Conservation (phyloP, 208 protist species). For the Wallacemonas collosoma region DNA sequence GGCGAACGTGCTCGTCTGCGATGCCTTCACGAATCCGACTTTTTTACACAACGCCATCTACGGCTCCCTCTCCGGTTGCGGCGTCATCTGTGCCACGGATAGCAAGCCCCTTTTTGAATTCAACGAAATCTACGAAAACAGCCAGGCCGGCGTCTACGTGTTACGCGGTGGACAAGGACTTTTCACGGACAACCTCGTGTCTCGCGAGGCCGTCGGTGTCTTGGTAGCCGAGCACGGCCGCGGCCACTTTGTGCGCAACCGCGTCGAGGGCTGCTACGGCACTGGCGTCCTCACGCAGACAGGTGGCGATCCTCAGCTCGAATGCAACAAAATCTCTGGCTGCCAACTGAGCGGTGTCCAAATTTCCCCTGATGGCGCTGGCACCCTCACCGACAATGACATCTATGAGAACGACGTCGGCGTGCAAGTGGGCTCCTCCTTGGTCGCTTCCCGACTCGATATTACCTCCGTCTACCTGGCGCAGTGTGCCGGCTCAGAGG, state of each 20-base stretch:
- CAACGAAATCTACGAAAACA: constrained; percentile 78
- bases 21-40: constrained; percentile 51
- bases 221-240: constrained; percentile 65
- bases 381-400: constrained; percentile 56
- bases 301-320: constrained; percentile 55
- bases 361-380: constrained; percentile 50
- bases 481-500: neutral
- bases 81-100: constrained; percentile 53
- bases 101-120: constrained; percentile 43
- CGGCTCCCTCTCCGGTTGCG: constrained; percentile 51
- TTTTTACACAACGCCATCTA: constrained; percentile 60
- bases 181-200: constrained; percentile 53
- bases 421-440: constrained; percentile 68
- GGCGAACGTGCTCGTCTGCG: constrained; percentile 71
- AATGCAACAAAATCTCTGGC: constrained; percentile 49
- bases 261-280: constrained; percentile 59
- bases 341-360: constrained; percentile 62
- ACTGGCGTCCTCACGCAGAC: constrained; percentile 68
- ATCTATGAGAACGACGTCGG: constrained; percentile 77
- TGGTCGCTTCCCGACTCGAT: constrained; percentile 48
- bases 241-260: constrained; percentile 61
- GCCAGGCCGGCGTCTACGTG: constrained; percentile 69
- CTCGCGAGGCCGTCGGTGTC: constrained; percentile 63
- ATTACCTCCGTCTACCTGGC: constrained; percentile 45
- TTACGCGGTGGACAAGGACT: constrained; percentile 43